phyloP scores from a whole-genome alignment of 768 basidiomycete genomes.

The Boletus subcaerulescens region DNA sequence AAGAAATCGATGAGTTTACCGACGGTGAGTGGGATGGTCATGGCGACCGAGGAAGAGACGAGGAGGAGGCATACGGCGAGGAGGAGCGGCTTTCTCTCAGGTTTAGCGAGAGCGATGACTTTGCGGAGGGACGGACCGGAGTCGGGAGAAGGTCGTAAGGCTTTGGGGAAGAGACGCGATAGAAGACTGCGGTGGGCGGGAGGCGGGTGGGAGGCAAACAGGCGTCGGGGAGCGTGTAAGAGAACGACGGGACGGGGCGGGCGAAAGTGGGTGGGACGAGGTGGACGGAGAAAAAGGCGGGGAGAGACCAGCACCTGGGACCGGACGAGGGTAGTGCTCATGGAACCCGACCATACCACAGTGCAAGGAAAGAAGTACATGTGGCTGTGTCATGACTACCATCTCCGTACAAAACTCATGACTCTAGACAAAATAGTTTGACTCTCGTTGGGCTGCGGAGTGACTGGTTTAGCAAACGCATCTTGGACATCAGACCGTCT shows the following conservation, averaged over 20 bases:
- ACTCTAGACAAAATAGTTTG: not conserved
- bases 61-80: slow-evolving; percentile 78
- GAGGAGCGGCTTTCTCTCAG: slow-evolving; percentile 74
- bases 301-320: not conserved
- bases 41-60: slow-evolving; percentile 85
- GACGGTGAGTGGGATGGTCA: slow-evolving; percentile 91
- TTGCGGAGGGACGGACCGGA: slow-evolving; percentile 67
- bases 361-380: no score
- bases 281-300: slow-evolving; percentile 3
- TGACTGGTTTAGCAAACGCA: not conserved
- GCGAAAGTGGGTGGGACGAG: not conserved
- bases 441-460: no score
- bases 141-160: slow-evolving; percentile 36
- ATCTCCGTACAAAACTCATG: not conserved
- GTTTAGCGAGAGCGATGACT: slow-evolving; percentile 73
- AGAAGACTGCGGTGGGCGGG: slow-evolving; percentile 15
- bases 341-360: not conserved
- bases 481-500: not conserved
- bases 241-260: not conserved
- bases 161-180: slow-evolving; percentile 29
- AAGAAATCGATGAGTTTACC: slow-evolving; percentile 96
- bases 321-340: not conserved
- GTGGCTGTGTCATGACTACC: not conserved
- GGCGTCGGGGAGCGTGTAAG: slow-evolving; percentile 4
- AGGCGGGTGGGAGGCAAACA: slow-evolving; percentile 8